Base-by-base conservation (phyloP, 768 basidiomycete genomes). In the Lactarius tabidus region DNA sequence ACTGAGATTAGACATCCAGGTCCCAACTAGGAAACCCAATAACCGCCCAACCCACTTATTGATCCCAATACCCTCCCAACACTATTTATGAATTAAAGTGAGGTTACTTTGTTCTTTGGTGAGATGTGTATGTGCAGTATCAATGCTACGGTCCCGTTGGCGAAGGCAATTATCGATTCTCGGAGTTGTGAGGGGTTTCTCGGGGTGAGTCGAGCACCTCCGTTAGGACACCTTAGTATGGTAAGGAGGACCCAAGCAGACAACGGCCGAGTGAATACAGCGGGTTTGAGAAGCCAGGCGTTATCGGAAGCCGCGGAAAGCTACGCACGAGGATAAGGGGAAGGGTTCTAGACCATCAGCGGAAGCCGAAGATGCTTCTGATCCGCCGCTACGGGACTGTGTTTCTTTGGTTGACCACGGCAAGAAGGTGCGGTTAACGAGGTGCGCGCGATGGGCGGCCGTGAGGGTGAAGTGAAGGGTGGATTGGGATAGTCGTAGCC, bases 271-370 rank as follows among this genome's bases (percentile, higher is more conserved):
- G 65, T 43, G 65, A 66, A 66, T 41, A 58, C 48, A 62, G 60
- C 56, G 60, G 52, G 29, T 41, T 66, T 66, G 38, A 62, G 65
- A 66, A 66, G 65, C 60, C 56, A 66, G 41, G 60, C 45, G 65
- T 66, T 66, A 66, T 66, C 65, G 65, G 65, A 66, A 66, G 65
- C 65, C 65, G 65, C 65, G 61, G 65, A 66, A 66, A 62, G 60
- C 61, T 38, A 62, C 65, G 65, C 65, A 66, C 65, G 65, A 66
- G 65, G 65, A 66, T 66, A 66, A 66, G 65, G 65, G 60, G 65
- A 66, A 57, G 51, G 52, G 29, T 61, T 66, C 65, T 66, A 66
- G 65, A 26, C 65, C 65, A 54, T 58, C 38, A 62, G 52, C 65
- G 65, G 65, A 66, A 66, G 57, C 41, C 39, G 61, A 62, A 62